Conservation (phyloP, 495 filamentous ascomycete species). For the Daldinia decipiens region DNA sequence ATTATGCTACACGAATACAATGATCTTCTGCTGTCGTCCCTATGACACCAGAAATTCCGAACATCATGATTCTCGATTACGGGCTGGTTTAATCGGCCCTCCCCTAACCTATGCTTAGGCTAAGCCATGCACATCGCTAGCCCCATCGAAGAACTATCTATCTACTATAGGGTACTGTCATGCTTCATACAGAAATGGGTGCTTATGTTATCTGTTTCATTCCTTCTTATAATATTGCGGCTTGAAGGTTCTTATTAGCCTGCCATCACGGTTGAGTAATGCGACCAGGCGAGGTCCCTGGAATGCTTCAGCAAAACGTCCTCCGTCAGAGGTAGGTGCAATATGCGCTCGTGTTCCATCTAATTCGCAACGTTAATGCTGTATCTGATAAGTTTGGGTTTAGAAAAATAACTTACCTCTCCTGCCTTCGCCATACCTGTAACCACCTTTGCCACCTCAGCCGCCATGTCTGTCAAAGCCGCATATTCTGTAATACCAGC, state of each 20-base stretch:
- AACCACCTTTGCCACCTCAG: constrained; percentile 72
- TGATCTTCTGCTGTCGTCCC: background rate
- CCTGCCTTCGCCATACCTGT: constrained; percentile 63
- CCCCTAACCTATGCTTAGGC: constrained; percentile 1
- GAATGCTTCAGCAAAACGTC: constrained; percentile 75
- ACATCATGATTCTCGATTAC: constrained; percentile 10
- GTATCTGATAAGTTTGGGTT: background rate
- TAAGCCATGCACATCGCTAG: background rate
- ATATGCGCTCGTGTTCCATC: constrained; percentile 61
- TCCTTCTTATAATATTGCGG: background rate
- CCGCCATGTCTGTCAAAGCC: constrained; percentile 82
- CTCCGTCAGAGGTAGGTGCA: constrained; percentile 76
- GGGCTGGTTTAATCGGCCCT: background rate
- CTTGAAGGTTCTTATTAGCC: constrained; percentile 29
- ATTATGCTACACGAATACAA: constrained; percentile 39
- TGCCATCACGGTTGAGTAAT: constrained; percentile 59
- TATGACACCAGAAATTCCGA: constrained; percentile 9
- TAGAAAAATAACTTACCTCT: constrained; percentile 61
- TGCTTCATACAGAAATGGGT: constrained; percentile 1
- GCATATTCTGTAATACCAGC: constrained; percentile 62
- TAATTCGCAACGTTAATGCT: constrained; percentile 34
- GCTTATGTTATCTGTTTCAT: constrained; percentile 1
- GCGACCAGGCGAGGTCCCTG: constrained; percentile 72
- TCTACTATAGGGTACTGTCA: constrained; percentile 28
- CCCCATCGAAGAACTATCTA: constrained; percentile 17